These are phyloP conservation scores for Fusarium annulatum DNA, from an alignment of 2,329 filamentous ascomycete genomes.

Conservation along the genomic window DNA sequence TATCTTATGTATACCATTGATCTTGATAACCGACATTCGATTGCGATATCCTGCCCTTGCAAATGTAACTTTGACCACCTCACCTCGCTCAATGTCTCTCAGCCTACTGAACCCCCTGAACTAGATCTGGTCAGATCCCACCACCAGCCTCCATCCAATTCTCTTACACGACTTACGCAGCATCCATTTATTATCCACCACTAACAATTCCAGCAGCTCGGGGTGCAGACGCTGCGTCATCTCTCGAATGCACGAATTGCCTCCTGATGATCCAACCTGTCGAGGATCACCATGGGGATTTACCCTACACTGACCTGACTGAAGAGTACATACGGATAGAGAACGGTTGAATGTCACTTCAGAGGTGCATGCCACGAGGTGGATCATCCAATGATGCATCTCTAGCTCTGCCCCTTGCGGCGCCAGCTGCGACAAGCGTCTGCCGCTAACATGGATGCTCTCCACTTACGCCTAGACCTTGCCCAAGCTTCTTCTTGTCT, in stretches of 20 bases:
- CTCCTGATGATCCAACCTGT: slow-evolving; percentile 20
- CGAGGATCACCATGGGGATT: background rate
- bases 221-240: slow-evolving; percentile 25
- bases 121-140: slow-evolving; percentile 15
- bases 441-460: slow-evolving; percentile 24
- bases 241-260: background rate
- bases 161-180: slow-evolving; percentile 20
- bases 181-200: slow-evolving; percentile 10
- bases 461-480: slow-evolving; percentile 40
- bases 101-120: slow-evolving; percentile 9
- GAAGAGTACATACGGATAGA: background rate
- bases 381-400: slow-evolving; percentile 39
- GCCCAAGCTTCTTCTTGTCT: slow-evolving; percentile 17
- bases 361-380: slow-evolving; percentile 40
- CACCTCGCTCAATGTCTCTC: background rate
- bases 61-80: slow-evolving; percentile 29
- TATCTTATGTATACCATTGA: background rate
- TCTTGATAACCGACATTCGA: slow-evolving; percentile 21
- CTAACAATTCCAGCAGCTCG: background rate
- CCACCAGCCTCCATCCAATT: slow-evolving; percentile 13
- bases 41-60: slow-evolving; percentile 28
- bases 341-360: slow-evolving; percentile 8
- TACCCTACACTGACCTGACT: slow-evolving; percentile 38
- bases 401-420: slow-evolving; percentile 42
- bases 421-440: slow-evolving; percentile 37